Evolutionary conservation across 2,329 filamentous ascomycete species (phyloP), one percentile per base, ranked within the genome.

Genomic region (Xylaria sp.): DNA sequence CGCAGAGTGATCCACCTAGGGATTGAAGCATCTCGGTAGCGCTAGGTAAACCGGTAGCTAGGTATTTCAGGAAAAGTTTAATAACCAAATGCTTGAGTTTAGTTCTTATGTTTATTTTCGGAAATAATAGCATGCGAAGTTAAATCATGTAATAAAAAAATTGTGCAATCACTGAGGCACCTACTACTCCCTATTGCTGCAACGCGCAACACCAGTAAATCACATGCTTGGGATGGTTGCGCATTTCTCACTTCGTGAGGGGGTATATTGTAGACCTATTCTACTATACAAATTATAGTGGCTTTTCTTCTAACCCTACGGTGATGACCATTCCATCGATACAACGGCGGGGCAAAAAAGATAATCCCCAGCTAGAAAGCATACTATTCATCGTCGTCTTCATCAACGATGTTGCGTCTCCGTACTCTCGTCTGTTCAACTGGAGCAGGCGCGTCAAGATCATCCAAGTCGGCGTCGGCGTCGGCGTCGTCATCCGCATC

Each of bases 321-420:
- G 59, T 39, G 28, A 52, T 3, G 18, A 23, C 53, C 7, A 20
- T 28, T 12, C 20, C 25, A 41, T 59, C n/a, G 41, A 3, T 10
- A 46, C 18, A 46, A 36, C 34, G 39, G 43, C 48, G 52, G 41
- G 13, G 57, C 56, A 28, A 53, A 55, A 9, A 64, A 59, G n/a
- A 34, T 6, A 43, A 25, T 34, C 32, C 15, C 3, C 30, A 55
- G 30, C 28, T 6, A 45, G 15, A 63, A 23, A 58, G 65, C 60
- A 45, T 70, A 60, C 50, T 70, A 74, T 34, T 81, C 79, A 30
- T 88, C 86, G 64, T 56, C 53, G 6, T 56, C 50, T 20, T 53
- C 87, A 63, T 89, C 87, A 66, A 90, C 82, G 70, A 90, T 83
- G 71, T 87, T 84, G 67, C 87, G 83, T 75, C 87, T 85, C 59